Evolutionary conservation across 1,284 basidiomycete genomes (phyloP), one percentile per base, ranked within the genome.

Genomic region (Termitomyces sp.): DNA sequence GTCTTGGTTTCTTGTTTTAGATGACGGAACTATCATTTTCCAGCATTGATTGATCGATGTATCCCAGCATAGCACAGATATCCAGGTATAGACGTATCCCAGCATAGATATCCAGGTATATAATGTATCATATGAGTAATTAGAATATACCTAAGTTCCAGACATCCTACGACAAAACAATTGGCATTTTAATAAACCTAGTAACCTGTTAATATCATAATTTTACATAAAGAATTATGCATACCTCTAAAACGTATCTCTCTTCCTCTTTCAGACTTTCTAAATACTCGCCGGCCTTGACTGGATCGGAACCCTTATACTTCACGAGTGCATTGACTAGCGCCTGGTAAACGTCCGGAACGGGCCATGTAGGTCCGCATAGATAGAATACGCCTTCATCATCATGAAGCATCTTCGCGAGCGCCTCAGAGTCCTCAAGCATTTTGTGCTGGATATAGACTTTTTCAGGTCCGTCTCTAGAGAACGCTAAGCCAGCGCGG

Each of bases 401-500:
- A 40, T 82, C 76, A 58, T 81, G 76, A 54, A 98, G 74, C 81
- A 92, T 84, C 61, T 82, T 72, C 52, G 85, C 87, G 36, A 99
- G 81, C 50, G 79, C 74, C 64, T 84, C 79, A 41, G 88, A 88
- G 70, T 99, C 93, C 68, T 96, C 87, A 55, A 86, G 76, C 90
- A 99, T 99, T 80, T 93, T 95, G 79, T 99, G 92, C 73, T 99
- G 96, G 67, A 99, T 99, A 74, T 99, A 99, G 46, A 97, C 87
- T 75, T 99, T 99, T 70, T 88, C 82, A 54, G 83, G 82, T 4
- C 87, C 84, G 71, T 99, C 97, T 63, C 97, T 88, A 44, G 96
- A 98, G 80, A 99, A 99, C 24, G 97, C 97, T 47, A 99, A 81
- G 24, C 97, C 95, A 28, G 93, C 88, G 64, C 87, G 87, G 33